Evolutionary conservation across 495 filamentous ascomycete genomes (phyloP).

Genomic region (Hyphodiscus hymeniophilus): DNA sequence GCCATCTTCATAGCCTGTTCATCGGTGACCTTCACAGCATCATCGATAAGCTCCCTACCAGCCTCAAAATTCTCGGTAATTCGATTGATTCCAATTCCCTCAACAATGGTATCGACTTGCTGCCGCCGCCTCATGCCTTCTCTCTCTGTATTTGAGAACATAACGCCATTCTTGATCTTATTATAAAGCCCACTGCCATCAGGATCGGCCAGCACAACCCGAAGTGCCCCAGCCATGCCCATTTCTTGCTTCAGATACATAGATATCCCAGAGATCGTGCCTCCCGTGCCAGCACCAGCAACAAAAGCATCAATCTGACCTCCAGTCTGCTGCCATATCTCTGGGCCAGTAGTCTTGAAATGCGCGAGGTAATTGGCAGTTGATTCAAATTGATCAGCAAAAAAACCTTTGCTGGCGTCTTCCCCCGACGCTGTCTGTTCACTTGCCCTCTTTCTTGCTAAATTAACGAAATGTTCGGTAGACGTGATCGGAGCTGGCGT

Average conservation of each 20-base stretch:
- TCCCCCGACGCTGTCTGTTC: conserved; percentile 49
- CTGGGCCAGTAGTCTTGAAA: conserved; percentile 73
- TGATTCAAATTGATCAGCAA: conserved; percentile 96
- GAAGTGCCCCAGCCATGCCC: conserved; percentile 30
- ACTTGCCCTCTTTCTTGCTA: conserved; percentile 66
- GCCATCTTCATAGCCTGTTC: conserved; percentile 90
- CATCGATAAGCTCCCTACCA: conserved; percentile 74
- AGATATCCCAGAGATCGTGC: conserved; percentile 84
- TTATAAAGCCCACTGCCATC: conserved; percentile 93
- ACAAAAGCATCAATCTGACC: conserved; percentile 82
- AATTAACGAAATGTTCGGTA: conserved; percentile 89
- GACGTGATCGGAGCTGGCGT: conserved; percentile 86
- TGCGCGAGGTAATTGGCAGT: conserved; percentile 81
- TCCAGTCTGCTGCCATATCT: conserved; percentile 73
- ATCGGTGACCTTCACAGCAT: conserved; percentile 88
- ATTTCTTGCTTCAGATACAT: conserved; percentile 67
- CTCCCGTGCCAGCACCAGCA: conserved; percentile 91
- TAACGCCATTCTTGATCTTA: conserved; percentile 81
- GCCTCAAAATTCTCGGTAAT: conserved; percentile 87
- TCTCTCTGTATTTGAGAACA: conserved; percentile 81
- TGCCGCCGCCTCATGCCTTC: conserved; percentile 83
- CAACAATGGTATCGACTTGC: conserved; percentile 93
- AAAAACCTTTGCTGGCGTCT: conserved; percentile 59
- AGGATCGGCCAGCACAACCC: conserved; percentile 84
- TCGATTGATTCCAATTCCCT: conserved; percentile 91